Percentiles rank a stretch among this genome's conserved stretches.
These are phyloP conservation scores for Knoxia roxburghii DNA, from an alignment of 257 asterid genomes.

Conservation along the genomic window DNA sequence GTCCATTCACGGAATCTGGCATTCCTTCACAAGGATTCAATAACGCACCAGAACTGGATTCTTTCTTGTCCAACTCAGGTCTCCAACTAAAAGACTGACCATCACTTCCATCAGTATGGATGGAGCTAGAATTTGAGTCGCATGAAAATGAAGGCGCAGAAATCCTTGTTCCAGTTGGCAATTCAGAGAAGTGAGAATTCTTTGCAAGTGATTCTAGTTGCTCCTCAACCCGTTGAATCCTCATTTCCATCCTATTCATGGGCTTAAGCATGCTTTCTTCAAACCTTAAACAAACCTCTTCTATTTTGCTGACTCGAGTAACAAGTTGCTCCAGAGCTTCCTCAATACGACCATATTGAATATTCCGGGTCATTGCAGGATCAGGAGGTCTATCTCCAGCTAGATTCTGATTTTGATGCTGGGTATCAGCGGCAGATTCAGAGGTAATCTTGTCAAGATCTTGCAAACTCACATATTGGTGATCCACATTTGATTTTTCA, in stretches of 20 bases:
- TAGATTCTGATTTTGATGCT: constrained; percentile 17
- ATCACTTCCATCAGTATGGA: constrained; percentile 37
- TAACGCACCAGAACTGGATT: constrained; percentile 25
- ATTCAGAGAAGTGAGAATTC: constrained; percentile 35
- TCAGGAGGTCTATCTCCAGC: constrained; percentile 11
- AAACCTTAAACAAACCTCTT: constrained; percentile 74
- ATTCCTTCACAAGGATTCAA: constrained; percentile 28
- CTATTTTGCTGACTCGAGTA: constrained; percentile 67
- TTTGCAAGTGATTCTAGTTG: constrained; percentile 59
- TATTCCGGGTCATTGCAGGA: constrained; percentile 20
- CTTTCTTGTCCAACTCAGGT: constrained; percentile 43
- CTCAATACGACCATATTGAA: constrained; percentile 38
- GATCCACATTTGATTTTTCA: constrained; percentile 21
- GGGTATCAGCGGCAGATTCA: constrained; percentile 24
- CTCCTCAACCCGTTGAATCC: constrained; percentile 74
- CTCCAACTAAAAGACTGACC: constrained; percentile 30
- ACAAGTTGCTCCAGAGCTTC: constrained; percentile 62
- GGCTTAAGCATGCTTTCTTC: constrained; percentile 86
- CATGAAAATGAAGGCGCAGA: constrained; percentile 75
- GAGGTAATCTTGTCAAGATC: constrained; percentile 26
- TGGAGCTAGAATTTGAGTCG: constrained; percentile 57
- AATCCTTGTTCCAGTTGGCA: constrained; percentile 49
- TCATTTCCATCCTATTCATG: constrained; percentile 66
- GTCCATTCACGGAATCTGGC: constrained; percentile 18
- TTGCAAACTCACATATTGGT: constrained; percentile 27